Percentiles rank a stretch among this genome's conserved stretches.
Conservation (phyloP, 345 rosid genomes). For the Eucalyptus sp. region DNA sequence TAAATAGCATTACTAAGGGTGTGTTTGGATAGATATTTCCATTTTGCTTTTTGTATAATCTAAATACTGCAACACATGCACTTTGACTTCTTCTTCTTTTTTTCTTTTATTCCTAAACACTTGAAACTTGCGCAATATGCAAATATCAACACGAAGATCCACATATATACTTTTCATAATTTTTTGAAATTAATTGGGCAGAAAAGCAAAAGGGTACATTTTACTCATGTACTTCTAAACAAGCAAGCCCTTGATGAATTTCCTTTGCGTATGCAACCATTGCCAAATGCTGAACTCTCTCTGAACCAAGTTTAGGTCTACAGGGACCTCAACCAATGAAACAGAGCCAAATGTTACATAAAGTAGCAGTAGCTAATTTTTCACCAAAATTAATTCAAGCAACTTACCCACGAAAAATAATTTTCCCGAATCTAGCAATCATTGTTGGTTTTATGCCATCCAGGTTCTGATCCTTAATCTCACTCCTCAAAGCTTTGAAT, state of each 20-base stretch:
- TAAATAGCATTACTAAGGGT: neutral
- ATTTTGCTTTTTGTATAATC: neutral
- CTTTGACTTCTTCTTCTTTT: neutral
- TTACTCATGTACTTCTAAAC: neutral
- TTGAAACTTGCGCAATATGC: neutral
- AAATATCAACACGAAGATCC: neutral
- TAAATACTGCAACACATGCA: neutral
- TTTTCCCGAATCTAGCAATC: slow-evolving; percentile 13
- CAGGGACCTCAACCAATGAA: neutral
- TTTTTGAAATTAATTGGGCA: neutral
- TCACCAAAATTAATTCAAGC: neutral
- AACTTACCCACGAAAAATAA: slow-evolving; percentile 4
- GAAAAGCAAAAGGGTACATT: neutral
- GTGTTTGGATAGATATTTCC: neutral
- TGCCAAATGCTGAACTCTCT: neutral
- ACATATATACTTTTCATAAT: neutral
- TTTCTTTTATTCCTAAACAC: neutral
- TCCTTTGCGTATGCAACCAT: neutral
- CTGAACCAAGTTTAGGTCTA: neutral
- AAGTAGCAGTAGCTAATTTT: neutral
- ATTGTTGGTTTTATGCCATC: neutral
- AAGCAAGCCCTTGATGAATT: neutral
- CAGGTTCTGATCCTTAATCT: neutral
- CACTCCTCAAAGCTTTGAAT: neutral
- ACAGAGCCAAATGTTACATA: neutral